Base-by-base conservation (phyloP, 2,329 filamentous ascomycete species). In the Lasiodiplodia theobromae region DNA sequence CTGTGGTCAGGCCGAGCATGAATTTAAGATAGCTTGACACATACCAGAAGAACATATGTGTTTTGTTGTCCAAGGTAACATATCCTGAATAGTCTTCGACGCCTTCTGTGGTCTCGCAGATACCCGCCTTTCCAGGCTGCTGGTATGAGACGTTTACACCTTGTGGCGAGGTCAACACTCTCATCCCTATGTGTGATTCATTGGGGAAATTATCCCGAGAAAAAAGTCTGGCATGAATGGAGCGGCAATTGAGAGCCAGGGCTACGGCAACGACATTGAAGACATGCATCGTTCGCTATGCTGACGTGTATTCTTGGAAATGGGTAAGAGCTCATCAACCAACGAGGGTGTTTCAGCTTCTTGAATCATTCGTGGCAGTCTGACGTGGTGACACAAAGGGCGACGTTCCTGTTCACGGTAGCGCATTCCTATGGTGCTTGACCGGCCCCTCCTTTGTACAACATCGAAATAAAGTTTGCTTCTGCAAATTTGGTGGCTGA, bases 1-100 rank as follows among this genome's bases (percentile, higher is more conserved):
- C 18, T 8, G 3, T 14, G 7, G 23, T 47, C 6, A 38, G 38
- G 3, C 11, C 21, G 4, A 23, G 47, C 18, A 11, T 11, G 12
- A 53, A 12, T 16, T 3, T 0, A 10, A 16, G 21, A 6, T 3
- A 10, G 23, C 7, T 21, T 7, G 31, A 23, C 14, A 21, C 37
- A 11, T 31, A 84, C 82, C 82, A 83, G 69, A 82, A 82, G 69
- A 79, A 81, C 77, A 80, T 78, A 66, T 81, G 76, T 31, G 75
- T 78, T 38, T 72, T 76, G n/a, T 74, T 73, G 53, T 77, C 71
- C 58, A 79, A 70, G 68, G 74, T 77, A 68, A 79, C 78, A 65
- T 79, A 79, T 25, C 77, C 77, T 1, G 77, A 71, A 74, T 79
- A 79, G 54, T 78, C 76, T 63, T 79, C 74, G 14, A 79, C 77